A percentile compares a stretch with the other conserved stretches of the same genome.
These are phyloP conservation scores for Xylariaceae sp. DNA, from an alignment of 2,329 filamentous ascomycete genomes.

Conservation along the genomic window DNA sequence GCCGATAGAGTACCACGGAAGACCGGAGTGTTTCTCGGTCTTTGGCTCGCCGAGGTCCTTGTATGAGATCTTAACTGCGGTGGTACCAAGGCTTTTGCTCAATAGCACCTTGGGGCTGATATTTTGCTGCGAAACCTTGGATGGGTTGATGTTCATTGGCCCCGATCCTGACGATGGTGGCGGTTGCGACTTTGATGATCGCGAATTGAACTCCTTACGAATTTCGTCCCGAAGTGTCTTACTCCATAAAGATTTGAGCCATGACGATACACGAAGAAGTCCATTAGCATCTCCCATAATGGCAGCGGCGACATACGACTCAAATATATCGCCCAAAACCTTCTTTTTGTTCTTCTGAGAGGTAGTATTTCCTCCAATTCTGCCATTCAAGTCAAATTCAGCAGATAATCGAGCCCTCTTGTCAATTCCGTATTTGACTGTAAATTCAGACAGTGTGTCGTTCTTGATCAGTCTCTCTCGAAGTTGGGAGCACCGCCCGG, in stretches of 20 bases:
- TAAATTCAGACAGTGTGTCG: conserved; percentile 66
- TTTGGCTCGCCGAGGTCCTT: conserved; percentile 49
- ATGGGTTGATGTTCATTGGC: conserved; percentile 2
- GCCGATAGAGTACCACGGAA: conserved; percentile 59
- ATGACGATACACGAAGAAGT: conserved; percentile 56
- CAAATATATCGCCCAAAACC: conserved; percentile 80
- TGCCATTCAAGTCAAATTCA: conserved; percentile 35
- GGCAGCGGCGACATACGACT: conserved; percentile 81
- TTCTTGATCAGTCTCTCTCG: conserved; percentile 81
- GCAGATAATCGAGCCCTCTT: conserved; percentile 54
- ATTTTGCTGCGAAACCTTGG: conserved; percentile 11
- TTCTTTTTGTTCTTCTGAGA: conserved; percentile 59
- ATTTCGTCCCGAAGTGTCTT: conserved; percentile 57
- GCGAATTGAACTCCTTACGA: conserved; percentile 27
- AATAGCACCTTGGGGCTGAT: conserved; percentile 50
- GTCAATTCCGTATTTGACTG: conserved; percentile 66
- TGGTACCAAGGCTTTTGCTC: conserved; percentile 47
- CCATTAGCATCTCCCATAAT: conserved; percentile 66
- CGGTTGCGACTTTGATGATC: no score
- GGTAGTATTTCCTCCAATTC: conserved; percentile 32
- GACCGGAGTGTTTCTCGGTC: conserved; percentile 48
- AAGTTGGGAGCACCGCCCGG: conserved; percentile 69
- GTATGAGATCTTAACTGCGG: conserved; percentile 58
- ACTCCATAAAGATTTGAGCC: conserved; percentile 74
- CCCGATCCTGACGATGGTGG: conserved; percentile 8